These are phyloP conservation scores for Aspergillus bertholletiae DNA, from an alignment of 495 filamentous ascomycete species.

Conservation along the genomic window DNA sequence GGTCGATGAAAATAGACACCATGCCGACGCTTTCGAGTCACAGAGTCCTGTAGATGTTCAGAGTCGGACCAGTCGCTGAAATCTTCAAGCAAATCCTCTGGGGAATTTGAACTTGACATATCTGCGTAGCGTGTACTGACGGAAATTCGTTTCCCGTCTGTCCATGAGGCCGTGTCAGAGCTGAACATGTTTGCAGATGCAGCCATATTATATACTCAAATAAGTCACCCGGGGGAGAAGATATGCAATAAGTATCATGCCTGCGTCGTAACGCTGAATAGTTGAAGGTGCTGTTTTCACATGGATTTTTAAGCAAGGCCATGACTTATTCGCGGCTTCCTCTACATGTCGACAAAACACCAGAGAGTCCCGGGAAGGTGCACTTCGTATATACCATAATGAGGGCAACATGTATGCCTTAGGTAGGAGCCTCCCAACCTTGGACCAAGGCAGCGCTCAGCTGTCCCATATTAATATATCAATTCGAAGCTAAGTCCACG, in stretches of 20 bases:
- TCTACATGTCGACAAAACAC: neutral
- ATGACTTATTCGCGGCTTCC: neutral
- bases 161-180: neutral
- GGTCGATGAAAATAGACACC: conserved; percentile 30
- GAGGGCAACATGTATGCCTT: too few species aligned
- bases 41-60: conserved; percentile 14
- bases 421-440: too few species aligned
- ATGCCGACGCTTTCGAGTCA: conserved; percentile 23
- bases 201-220: neutral
- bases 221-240: neutral
- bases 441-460: too few species aligned
- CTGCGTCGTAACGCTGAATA: neutral
- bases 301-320: neutral
- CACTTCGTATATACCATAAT: too few species aligned
- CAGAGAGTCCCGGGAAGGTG: neutral
- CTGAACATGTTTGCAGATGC: neutral
- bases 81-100: neutral
- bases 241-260: neutral
- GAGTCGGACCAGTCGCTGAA: conserved; percentile 3
- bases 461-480: too few species aligned
- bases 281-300: neutral
- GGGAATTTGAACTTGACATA: neutral
- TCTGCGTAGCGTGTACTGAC: neutral
- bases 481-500: too few species aligned
- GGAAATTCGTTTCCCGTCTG: neutral